Conservation (phyloP, 1,139 yeast species). For the Arxiozyma slooffiae region DNA sequence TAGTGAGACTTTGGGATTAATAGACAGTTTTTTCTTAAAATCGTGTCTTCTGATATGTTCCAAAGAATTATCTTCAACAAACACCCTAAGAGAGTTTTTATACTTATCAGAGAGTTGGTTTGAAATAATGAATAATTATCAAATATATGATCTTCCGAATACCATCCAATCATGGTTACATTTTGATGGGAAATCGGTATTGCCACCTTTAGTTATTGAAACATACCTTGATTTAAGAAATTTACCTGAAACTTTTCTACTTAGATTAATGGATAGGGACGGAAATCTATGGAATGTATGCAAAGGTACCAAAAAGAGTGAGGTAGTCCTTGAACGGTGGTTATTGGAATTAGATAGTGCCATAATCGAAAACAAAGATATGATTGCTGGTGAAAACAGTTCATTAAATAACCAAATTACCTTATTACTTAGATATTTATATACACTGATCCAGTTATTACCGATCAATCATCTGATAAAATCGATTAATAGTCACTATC, state of each 20-base stretch:
- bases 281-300: slow-evolving; percentile 44
- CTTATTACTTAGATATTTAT: slow-evolving; percentile 62
- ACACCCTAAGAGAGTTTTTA: slow-evolving; percentile 9
- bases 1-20: slow-evolving; percentile 17
- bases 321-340: slow-evolving; percentile 90
- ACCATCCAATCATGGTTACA: slow-evolving; percentile 23
- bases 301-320: slow-evolving; percentile 52
- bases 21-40: slow-evolving; percentile 28
- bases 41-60: slow-evolving; percentile 26
- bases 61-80: slow-evolving; percentile 10
- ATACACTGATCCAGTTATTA: slow-evolving; percentile 54
- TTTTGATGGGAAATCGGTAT: slow-evolving; percentile 21
- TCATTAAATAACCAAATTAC: slow-evolving; percentile 42
- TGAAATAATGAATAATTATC: slow-evolving; percentile 2
- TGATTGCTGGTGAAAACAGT: not conserved
- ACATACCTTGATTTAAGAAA: slow-evolving; percentile 65
- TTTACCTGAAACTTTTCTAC: slow-evolving; percentile 49
- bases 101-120: slow-evolving; percentile 19
- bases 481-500: slow-evolving; percentile 24
- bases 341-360: slow-evolving; percentile 58
- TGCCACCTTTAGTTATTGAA: slow-evolving; percentile 81
- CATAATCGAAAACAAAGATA: slow-evolving; percentile 5
- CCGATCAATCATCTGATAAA: slow-evolving; percentile 45
- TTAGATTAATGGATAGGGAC: slow-evolving; percentile 48
- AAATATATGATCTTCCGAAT: slow-evolving; percentile 13